A percentile compares a stretch with the other conserved stretches of the same genome.
Evolutionary conservation across 192 early-diverging fungal genomes (phyloP).

Genomic region (Gonapodya prolifera): DNA sequence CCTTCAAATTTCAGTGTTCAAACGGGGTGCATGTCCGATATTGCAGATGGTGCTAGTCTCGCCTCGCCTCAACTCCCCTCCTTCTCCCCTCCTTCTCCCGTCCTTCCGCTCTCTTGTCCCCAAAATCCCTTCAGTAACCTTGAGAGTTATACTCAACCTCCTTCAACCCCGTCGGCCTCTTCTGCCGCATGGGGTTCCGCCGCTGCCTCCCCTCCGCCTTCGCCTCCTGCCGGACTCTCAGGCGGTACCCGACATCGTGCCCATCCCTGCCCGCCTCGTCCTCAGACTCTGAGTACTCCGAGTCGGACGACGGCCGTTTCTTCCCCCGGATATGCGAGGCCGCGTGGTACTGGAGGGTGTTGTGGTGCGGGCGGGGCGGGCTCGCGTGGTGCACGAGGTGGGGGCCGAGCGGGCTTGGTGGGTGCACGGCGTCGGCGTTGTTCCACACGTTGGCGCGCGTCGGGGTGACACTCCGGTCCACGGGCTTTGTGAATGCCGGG

Average conservation of each 20-base stretch:
- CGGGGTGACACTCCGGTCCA: neutral
- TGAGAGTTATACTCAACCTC: neutral
- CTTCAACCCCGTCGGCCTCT: neutral
- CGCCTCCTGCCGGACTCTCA: neutral
- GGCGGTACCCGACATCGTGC: neutral
- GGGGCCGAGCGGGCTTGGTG: neutral
- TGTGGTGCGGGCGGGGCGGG: neutral
- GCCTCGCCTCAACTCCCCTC: too few species aligned
- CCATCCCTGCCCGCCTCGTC: neutral
- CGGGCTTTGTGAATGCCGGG: too few species aligned
- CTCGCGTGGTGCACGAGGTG: too few species aligned
- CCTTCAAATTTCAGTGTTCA: too few species aligned
- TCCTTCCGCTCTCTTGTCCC: too few species aligned
- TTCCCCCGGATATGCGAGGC: too few species aligned
- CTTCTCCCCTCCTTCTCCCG: too few species aligned
- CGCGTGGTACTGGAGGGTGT: neutral
- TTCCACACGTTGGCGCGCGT: neutral
- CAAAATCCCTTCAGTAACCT: too few species aligned
- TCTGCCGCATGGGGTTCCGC: neutral
- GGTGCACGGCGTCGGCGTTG: too few species aligned
- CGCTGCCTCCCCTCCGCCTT: neutral
- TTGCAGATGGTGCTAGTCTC: too few species aligned
- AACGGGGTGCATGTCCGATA: too few species aligned
- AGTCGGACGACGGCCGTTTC: neutral
- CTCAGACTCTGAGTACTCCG: neutral